These are phyloP conservation scores for Wallemia hederae DNA, from an alignment of 1,284 basidiomycete genomes.

Conservation along the genomic window DNA sequence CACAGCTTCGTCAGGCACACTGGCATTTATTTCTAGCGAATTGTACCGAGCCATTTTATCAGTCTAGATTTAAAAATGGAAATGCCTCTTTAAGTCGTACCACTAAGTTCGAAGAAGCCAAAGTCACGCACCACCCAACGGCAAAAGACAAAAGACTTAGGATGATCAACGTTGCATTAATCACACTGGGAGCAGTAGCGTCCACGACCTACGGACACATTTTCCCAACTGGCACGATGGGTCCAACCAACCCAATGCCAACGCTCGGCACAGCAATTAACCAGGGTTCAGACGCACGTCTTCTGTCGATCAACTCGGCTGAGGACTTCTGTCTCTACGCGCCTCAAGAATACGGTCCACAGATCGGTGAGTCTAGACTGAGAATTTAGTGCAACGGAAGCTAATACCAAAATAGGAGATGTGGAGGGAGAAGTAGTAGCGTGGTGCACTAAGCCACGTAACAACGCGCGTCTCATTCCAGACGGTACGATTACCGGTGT, in stretches of 20 bases:
- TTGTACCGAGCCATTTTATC: no score
- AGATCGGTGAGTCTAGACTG: neutral
- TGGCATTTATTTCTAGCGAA: no score
- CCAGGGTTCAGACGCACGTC: neutral
- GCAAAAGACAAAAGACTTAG: neutral
- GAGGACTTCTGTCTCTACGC: neutral
- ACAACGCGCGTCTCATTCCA: neutral
- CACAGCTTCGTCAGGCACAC: neutral
- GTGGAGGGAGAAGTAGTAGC: neutral
- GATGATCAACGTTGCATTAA: neutral
- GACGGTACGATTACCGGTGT: neutral
- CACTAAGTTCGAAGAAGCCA: no score
- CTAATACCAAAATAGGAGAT: neutral
- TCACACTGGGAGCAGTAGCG: neutral
- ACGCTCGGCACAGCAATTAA: neutral
- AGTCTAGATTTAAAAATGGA: no score
- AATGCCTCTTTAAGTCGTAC: no score
- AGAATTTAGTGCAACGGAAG: neutral
- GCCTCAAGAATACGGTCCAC: neutral
- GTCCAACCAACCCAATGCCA: neutral
- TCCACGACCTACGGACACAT: neutral
- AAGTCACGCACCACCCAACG: no score
- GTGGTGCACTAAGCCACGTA: neutral
- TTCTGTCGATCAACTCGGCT: neutral
- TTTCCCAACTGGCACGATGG: neutral